Base-by-base conservation (phyloP, 352 stramenopile species). In the Pythium phragmiticola region DNA sequence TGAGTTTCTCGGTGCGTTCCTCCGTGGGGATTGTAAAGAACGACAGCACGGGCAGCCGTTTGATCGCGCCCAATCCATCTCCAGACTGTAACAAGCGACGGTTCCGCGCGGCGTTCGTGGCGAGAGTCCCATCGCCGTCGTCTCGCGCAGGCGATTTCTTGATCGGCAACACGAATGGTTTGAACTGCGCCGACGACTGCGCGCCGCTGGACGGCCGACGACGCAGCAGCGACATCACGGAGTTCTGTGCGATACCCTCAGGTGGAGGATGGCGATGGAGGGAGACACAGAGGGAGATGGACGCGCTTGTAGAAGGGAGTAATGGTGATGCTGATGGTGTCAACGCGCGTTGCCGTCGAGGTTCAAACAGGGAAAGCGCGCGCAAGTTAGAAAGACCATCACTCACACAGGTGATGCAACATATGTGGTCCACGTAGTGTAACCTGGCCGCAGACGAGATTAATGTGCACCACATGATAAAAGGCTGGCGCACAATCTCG, bases 11-110 rank as follows among this genome's bases (percentile, higher is more conserved):
- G 21, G 80, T 75, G 19, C 77, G 73, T 23, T 80, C 73, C 49
- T 87, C 78, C 4, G 77, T 60, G 45, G 87, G 77, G 41, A 88
- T 76, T 30, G 86, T 79, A 46, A 95, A 64, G 65, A 95, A 93
- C 17, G 85, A 94, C 42, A 95, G 63, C 60, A 95, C 87, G 17
- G 85, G 87, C 49, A 95, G 75, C 7, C 80, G 75, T 71, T 93
- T 94, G 70, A 94, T 78, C 37, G 79, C 87, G 16, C 63, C 63
- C 5, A 74, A 51, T 9, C 45, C 57, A 5, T 45, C 49, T 19
- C 84, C 82, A 23, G 67, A 78, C 51, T 77, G 73, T 37, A 90
- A 57, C 14, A 80, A 71, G 42, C 79, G 72, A 21, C 78, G 81
- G 47, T 89, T 92, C 37, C 58, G 69, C 23, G 57, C 70, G 8